phyloP scores from a whole-genome alignment of 23 red algal genomes.

The Gracilaria gracilis region DNA sequence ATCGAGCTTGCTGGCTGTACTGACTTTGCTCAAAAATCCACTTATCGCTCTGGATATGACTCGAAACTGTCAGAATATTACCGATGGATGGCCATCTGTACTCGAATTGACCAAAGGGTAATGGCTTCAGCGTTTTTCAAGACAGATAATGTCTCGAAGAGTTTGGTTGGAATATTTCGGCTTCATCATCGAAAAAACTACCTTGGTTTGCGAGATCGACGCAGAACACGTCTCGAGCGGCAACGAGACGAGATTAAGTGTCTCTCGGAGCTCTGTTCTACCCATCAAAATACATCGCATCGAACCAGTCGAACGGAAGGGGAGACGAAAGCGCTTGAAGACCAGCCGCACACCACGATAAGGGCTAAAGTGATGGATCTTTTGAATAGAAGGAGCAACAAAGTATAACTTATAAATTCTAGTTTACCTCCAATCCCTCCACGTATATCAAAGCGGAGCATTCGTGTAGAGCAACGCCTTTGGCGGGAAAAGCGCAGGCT shows the following conservation, averaged over 20 bases:
- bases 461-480: no score
- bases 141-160: background rate
- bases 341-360: no score
- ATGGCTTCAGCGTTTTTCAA: background rate
- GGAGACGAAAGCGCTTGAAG: no score
- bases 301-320: no score
- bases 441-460: no score
- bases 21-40: background rate
- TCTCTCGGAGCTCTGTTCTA: no score
- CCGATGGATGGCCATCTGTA: background rate
- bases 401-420: no score
- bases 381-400: no score
- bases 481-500: no score
- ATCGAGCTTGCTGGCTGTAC: background rate
- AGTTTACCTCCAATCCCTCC: no score
- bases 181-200: background rate
- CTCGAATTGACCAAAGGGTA: background rate
- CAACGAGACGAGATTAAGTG: background rate
- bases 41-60: background rate
- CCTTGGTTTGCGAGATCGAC: background rate
- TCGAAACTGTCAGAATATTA: background rate
- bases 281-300: no score
- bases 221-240: background rate
- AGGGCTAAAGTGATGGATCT: no score
- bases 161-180: background rate